phyloP scores from a whole-genome alignment of 768 basidiomycete genomes.

The Tricholoma bakamatsutake region DNA sequence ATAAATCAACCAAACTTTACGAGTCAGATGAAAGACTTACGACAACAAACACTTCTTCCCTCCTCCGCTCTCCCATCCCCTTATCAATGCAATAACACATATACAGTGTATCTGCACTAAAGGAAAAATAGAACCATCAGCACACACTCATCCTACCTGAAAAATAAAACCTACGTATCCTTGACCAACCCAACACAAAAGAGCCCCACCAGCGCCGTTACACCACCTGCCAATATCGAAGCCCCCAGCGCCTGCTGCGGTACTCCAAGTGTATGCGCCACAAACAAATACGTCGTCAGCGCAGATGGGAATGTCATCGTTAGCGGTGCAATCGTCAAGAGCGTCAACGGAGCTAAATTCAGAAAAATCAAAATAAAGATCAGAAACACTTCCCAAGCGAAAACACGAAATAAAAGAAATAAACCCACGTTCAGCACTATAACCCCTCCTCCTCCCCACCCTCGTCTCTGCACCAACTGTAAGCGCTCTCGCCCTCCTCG shows the following conservation, averaged over 20 bases:
- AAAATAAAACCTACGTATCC: slow-evolving; percentile 42
- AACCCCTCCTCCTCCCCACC: slow-evolving; percentile 34
- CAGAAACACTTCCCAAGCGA: background rate
- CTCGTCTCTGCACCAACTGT: slow-evolving; percentile 27
- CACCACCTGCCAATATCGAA: slow-evolving; percentile 68
- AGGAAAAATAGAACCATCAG: background rate
- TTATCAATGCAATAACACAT: slow-evolving; percentile 48
- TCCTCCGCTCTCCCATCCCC: slow-evolving; percentile 31
- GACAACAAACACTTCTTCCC: slow-evolving; percentile 37
- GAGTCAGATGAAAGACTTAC: slow-evolving; percentile 19
- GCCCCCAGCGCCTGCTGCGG: slow-evolving; percentile 72
- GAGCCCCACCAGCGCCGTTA: slow-evolving; percentile 75
- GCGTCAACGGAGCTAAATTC: slow-evolving; percentile 50
- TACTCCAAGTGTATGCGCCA: slow-evolving; percentile 71
- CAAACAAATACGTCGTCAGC: slow-evolving; percentile 78
- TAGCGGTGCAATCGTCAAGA: slow-evolving; percentile 73
- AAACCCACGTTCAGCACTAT: slow-evolving; percentile 54
- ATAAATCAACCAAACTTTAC: background rate
- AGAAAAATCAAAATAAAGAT: background rate
- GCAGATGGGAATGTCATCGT: slow-evolving; percentile 81
- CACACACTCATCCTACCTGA: background rate
- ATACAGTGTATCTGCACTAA: slow-evolving; percentile 39
- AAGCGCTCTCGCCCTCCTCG: slow-evolving; percentile 44
- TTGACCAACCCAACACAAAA: slow-evolving; percentile 80
- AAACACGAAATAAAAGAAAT: slow-evolving; percentile 2